phyloP scores from a whole-genome alignment of 352 stramenopile genomes.

The Phytophthora sojae region DNA sequence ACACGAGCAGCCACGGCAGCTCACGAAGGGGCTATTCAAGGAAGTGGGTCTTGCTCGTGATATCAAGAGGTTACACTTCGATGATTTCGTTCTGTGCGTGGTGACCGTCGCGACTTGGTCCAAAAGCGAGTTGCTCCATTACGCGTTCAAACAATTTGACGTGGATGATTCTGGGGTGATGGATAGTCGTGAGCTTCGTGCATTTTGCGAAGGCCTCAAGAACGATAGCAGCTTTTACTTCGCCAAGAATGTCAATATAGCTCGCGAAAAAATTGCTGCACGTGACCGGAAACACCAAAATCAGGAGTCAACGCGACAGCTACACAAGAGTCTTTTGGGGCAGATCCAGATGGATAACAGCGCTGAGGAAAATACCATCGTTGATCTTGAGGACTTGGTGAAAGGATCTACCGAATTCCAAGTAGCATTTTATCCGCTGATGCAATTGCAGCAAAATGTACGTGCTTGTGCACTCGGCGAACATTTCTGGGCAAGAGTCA shows the following conservation, averaged over 20 bases:
- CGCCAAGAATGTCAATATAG: conserved; percentile 64
- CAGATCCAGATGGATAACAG: conserved; percentile 6
- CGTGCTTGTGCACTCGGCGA: conserved; percentile 56
- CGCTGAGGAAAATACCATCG: conserved; percentile 43
- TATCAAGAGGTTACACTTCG: conserved; percentile 53
- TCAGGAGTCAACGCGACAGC: neutral
- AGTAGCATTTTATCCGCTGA: conserved; percentile 70
- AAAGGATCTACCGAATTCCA: conserved; percentile 67
- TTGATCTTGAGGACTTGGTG: conserved; percentile 65
- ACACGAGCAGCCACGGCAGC: conserved; percentile 59
- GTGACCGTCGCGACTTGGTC: conserved; percentile 59
- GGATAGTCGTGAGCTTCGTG: conserved; percentile 58
- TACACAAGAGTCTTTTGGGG: neutral
- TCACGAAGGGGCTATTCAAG: conserved; percentile 64
- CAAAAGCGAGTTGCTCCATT: conserved; percentile 62
- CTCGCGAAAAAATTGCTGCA: conserved; percentile 55
- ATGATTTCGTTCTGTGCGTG: conserved; percentile 70
- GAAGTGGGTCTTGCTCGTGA: conserved; percentile 42
- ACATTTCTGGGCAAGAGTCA: conserved; percentile 50
- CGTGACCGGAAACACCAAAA: conserved; percentile 17
- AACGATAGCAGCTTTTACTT: conserved; percentile 73
- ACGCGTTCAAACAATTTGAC: conserved; percentile 77
- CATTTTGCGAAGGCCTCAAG: conserved; percentile 66
- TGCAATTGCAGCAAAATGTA: conserved; percentile 73
- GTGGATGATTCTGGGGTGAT: conserved; percentile 70